These are phyloP conservation scores for Xylaria bambusicola DNA, from an alignment of 495 filamentous ascomycete species.

Conservation along the genomic window DNA sequence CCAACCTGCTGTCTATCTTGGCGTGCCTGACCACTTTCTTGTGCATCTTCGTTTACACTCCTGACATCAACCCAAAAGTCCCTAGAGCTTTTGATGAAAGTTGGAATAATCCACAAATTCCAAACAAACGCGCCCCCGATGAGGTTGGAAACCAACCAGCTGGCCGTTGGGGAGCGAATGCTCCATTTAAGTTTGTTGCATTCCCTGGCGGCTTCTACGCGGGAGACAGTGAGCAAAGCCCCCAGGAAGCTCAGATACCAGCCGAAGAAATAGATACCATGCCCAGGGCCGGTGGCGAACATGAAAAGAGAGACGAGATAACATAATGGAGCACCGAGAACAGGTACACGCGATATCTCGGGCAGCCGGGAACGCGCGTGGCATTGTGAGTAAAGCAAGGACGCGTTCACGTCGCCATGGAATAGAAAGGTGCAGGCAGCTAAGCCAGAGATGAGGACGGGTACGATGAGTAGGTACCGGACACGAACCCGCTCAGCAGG, in stretches of 20 bases:
- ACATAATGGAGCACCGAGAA: conserved; percentile 40
- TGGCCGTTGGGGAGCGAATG: conserved; percentile 38
- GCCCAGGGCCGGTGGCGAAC: conserved; percentile 30
- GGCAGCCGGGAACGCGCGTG: conserved; percentile 41
- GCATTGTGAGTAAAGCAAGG: conserved; percentile 46
- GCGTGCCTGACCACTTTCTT: background rate
- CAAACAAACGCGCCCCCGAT: conserved; percentile 44
- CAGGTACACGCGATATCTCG: conserved; percentile 33
- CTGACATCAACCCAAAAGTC: conserved; percentile 29
- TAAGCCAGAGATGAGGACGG: conserved; percentile 33
- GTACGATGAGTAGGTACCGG: conserved; percentile 33
- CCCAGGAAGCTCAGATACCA: conserved; percentile 35
- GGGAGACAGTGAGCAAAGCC: conserved; percentile 39
- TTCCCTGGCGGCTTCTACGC: conserved; percentile 40
- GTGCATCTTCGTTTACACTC: conserved; percentile 10
- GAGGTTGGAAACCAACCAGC: conserved; percentile 44
- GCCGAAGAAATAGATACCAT: conserved; percentile 27
- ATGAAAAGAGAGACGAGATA: conserved; percentile 44
- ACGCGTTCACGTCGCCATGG: conserved; percentile 39
- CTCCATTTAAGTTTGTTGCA: conserved; percentile 36
- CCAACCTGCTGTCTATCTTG: conserved; percentile 24
- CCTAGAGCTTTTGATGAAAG: conserved; percentile 39
- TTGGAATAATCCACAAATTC: conserved; percentile 44
- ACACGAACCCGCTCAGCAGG: conserved; percentile 32
- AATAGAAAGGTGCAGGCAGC: conserved; percentile 31